phyloP scores from a whole-genome alignment of 805 yeast species.

The Kodamaea kaohsiungensis region DNA sequence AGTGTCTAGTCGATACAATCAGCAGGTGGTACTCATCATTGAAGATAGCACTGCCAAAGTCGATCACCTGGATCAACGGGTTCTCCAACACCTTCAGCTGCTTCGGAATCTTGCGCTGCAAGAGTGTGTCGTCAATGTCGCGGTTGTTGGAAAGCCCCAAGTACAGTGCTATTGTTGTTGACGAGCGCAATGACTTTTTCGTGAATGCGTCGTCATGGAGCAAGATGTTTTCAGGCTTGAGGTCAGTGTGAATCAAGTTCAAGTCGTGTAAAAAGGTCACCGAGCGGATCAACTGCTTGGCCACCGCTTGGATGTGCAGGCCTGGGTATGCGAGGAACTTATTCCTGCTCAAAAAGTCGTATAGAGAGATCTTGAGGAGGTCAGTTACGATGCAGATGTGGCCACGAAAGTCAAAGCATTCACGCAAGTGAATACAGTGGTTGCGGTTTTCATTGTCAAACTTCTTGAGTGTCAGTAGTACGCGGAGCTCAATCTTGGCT shows the following conservation, averaged over 20 bases:
- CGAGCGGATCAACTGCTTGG: conserved; percentile 79
- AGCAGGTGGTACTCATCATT: conserved; percentile 91
- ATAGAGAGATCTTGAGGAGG: conserved; percentile 77
- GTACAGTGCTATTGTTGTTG: conserved; percentile 36
- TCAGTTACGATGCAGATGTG: conserved; percentile 96
- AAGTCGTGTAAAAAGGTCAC: conserved; percentile 89
- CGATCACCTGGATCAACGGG: conserved; percentile 86
- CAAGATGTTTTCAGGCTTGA: conserved; percentile 93
- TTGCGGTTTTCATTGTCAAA: conserved; percentile 67
- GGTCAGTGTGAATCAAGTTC: conserved; percentile 89
- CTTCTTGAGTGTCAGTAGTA: conserved; percentile 68
- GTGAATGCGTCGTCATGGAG: conserved; percentile 54
- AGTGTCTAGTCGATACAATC: conserved; percentile 92
- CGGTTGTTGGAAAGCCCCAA: conserved; percentile 19
- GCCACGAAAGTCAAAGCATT: conserved; percentile 88
- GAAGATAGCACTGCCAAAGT: conserved; percentile 96
- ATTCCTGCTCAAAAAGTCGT: conserved; percentile 86
- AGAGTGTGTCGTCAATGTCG: conserved; percentile 3
- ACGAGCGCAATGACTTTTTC: conserved; percentile 36
- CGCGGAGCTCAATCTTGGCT: conserved; percentile 86
- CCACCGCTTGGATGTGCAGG: conserved; percentile 84
- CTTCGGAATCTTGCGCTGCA: conserved; percentile 29
- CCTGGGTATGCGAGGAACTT: conserved; percentile 91
- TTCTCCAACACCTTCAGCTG: conserved; percentile 57
- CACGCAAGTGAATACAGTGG: conserved; percentile 83